phyloP scores from a whole-genome alignment of 1,284 basidiomycete genomes.

The Ceratobasidium theobromae region DNA sequence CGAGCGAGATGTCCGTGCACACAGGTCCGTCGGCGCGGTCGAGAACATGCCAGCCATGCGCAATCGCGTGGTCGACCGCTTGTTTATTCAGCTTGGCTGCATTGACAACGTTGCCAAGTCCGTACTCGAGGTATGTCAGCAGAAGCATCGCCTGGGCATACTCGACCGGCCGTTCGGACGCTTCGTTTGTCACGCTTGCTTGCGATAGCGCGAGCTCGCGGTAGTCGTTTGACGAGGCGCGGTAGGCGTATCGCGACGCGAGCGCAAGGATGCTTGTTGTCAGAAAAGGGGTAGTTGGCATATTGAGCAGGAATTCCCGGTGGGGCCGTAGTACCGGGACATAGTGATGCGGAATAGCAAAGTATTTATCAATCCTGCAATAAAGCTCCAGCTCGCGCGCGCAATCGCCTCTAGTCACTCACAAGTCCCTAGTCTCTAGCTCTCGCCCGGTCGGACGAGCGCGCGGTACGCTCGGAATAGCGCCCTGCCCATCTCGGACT shows the following conservation, averaged over 20 bases:
- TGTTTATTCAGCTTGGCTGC: slow-evolving; percentile 23
- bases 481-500: not conserved
- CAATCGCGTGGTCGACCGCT: slow-evolving; percentile 7
- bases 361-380: slow-evolving; percentile 32
- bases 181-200: slow-evolving; percentile 17
- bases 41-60: slow-evolving; percentile 26
- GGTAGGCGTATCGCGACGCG: slow-evolving; percentile 24
- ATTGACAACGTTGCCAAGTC: slow-evolving; percentile 26
- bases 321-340: slow-evolving; percentile 23
- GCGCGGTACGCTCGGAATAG: not conserved
- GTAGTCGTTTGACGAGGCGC: slow-evolving; percentile 24
- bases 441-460: slow-evolving; percentile 11
- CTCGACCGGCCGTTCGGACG: slow-evolving; percentile 16
- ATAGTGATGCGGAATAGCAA: slow-evolving; percentile 31
- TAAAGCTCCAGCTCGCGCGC: not conserved
- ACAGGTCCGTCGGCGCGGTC: slow-evolving; percentile 19
- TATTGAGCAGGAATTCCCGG: slow-evolving; percentile 19
- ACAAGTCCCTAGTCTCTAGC: slow-evolving; percentile 19
- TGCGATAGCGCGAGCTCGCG: slow-evolving; percentile 24
- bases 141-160: slow-evolving; percentile 31
- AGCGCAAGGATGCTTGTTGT: slow-evolving; percentile 26
- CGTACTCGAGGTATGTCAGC: slow-evolving; percentile 30
- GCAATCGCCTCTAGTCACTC: not conserved
- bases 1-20: slow-evolving; percentile 4
- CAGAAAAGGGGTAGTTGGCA: slow-evolving; percentile 26